phyloP scores from a whole-genome alignment of 176 grass and related monocot species.

The Elaeis guineensis region DNA sequence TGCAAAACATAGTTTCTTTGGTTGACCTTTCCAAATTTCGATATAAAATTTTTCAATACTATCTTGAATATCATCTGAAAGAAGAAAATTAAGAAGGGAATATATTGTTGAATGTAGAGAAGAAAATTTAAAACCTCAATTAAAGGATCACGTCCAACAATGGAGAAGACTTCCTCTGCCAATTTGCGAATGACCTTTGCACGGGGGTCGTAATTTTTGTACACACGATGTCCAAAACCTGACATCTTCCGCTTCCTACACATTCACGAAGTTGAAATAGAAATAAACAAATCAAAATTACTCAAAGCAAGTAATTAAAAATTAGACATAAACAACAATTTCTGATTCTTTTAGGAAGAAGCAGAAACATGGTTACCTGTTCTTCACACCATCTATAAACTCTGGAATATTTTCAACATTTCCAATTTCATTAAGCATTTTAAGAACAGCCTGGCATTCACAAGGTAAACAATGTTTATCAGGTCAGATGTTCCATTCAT shows the following conservation, averaged over 20 bases:
- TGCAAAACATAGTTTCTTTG: too few species aligned
- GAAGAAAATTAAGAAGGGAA: too few species aligned
- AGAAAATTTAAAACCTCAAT: conserved; percentile 48
- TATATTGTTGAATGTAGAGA: too few species aligned
- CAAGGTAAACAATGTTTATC: conserved; percentile 14
- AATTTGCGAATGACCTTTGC: conserved; percentile 92
- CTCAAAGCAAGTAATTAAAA: too few species aligned
- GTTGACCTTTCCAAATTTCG: too few species aligned
- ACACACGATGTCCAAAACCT: conserved; percentile 91
- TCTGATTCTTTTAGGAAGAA: too few species aligned
- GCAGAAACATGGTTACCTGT: conserved; percentile 45
- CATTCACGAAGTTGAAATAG: too few species aligned
- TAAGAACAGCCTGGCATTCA: conserved; percentile 79
- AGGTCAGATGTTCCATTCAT: not conserved
- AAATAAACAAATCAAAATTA: too few species aligned
- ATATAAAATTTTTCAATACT: too few species aligned
- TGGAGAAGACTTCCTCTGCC: conserved; percentile 94
- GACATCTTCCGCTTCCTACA: conserved; percentile 91
- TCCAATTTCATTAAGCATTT: conserved; percentile 95
- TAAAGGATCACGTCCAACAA: conserved; percentile 88
- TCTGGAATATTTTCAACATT: conserved; percentile 79
- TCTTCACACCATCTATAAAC: conserved; percentile 94
- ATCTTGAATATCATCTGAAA: too few species aligned
- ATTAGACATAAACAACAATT: too few species aligned
- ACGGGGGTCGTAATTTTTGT: conserved; percentile 96